Base-by-base conservation (phyloP, 2,329 filamentous ascomycete genomes). In the Neofusicoccum laricinum region DNA sequence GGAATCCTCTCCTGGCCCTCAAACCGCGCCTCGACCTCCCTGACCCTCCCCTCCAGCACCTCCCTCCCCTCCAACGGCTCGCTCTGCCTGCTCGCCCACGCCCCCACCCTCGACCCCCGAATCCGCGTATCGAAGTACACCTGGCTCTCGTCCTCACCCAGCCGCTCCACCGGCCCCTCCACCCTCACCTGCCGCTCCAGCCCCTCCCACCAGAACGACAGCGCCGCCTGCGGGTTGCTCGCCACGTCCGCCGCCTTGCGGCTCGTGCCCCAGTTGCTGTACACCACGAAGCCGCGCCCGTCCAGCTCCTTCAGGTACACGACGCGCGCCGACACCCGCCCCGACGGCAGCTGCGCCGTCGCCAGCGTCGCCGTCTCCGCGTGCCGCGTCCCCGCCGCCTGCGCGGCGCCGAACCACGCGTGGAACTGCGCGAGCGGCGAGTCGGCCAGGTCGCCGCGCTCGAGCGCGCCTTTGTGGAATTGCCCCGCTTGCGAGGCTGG, bases 241-340 rank as follows among this genome's bases (percentile, higher is more conserved):
- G 80, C 83, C 6, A 95, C 79, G 75, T 97, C 92, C 57, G 79
- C 73, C 0, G 88, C 86, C 80, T 88, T 87, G 32, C 84, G 79
- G 65, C 88, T 91, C 0, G 91, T 95, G 66, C 87, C 93, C 81
- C 93, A 94, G 78, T 99, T 99, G 73, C 87, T 90, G 83, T 98
- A 99, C 55, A 99, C 84, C 48, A 98, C 92, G 78, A 96, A 99
- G 15, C 93, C 93, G 19, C 76, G 78, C 4, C 82, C 78, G 77
- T 98, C 93, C 25, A 98, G 87, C 81, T 98, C 95, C 79, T 99
- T 99, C 69, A 99, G 85, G 79, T 98, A 99, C 41, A 99, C 92
- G 69, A 92, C 85, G 65, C 95, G 91, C 3, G 91, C 89, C 51
- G 88, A 92, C 19, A 98, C 90, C 51, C 90, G 88, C 66, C 95